Evolutionary conservation across 2,329 filamentous ascomycete species (phyloP).

Genomic region (Colletotrichum spinosum): DNA sequence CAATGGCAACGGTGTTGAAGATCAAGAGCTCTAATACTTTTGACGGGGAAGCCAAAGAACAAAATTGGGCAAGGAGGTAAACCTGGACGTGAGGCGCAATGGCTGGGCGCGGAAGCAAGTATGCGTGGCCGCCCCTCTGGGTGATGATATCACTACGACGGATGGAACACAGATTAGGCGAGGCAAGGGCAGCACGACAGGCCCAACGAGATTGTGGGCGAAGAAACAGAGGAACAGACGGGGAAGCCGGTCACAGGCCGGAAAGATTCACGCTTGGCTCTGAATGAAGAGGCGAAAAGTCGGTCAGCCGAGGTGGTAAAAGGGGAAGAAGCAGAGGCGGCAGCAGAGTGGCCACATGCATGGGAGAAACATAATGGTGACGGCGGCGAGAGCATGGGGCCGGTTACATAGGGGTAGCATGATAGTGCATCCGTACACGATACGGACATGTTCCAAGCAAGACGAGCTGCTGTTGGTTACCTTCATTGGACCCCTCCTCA

Average conservation of each 20-base stretch:
- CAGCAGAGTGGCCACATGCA: constrained; percentile 23
- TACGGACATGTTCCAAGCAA: background rate
- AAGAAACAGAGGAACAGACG: background rate
- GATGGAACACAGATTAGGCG: constrained; percentile 6
- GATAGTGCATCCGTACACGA: constrained; percentile 2
- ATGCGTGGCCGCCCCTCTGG: background rate
- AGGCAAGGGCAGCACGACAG: constrained; percentile 3
- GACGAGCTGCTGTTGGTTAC: background rate
- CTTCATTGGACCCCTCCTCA: constrained; percentile 7
- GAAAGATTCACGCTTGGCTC: background rate
- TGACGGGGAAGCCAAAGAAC: constrained; percentile 2
- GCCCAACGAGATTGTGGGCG: constrained; percentile 12
- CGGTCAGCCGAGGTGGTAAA: constrained; percentile 22
- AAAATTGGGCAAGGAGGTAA: background rate
- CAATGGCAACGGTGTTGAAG: constrained; percentile 8
- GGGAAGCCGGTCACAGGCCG: background rate
- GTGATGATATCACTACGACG: constrained; percentile 33
- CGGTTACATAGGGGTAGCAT: constrained; percentile 15
- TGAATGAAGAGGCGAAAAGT: constrained; percentile 21
- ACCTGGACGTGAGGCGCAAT: constrained; percentile 13
- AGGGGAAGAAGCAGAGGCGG: too few species aligned
- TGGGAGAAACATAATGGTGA: constrained; percentile 28
- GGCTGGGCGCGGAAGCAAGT: background rate
- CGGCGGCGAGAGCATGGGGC: constrained; percentile 19
- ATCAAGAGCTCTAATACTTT: background rate